These are phyloP conservation scores for Cladophialophora carrionii DNA, from an alignment of 2,329 filamentous ascomycete genomes.

Conservation along the genomic window DNA sequence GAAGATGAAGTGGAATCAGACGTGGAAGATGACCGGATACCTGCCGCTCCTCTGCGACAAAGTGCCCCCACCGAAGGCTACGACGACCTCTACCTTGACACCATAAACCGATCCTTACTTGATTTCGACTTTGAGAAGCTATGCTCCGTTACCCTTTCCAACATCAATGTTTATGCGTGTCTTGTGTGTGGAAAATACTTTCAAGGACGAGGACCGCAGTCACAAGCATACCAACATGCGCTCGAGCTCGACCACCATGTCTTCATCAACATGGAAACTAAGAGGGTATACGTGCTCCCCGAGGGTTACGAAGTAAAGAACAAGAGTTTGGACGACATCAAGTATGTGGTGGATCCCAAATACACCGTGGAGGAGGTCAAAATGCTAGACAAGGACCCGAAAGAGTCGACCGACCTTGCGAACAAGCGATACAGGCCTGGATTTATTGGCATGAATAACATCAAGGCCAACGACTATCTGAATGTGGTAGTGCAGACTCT, in stretches of 20 bases:
- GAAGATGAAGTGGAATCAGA: constrained; percentile 43
- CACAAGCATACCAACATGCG: constrained; percentile 95
- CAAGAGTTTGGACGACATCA: constrained; percentile 95
- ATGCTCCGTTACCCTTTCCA: constrained; percentile 91
- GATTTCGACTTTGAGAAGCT: constrained; percentile 99
- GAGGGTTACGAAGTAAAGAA: constrained; percentile 97
- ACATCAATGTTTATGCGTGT: constrained; percentile 98
- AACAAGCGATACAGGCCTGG: constrained; percentile 86
- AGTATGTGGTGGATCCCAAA: constrained; percentile 91
- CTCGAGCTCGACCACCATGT: constrained; percentile 95
- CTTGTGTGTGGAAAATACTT: constrained; percentile 98
- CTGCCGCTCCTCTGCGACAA: constrained; percentile 62
- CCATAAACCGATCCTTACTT: constrained; percentile 86
- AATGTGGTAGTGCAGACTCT: constrained; percentile 93
- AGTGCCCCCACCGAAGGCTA: constrained; percentile 82
- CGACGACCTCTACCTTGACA: constrained; percentile 95
- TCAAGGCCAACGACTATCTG: constrained; percentile 98
- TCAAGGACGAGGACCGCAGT: constrained; percentile 89
- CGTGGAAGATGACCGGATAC: constrained; percentile 45
- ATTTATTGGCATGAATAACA: constrained; percentile 99
- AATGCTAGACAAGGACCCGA: constrained; percentile 69
- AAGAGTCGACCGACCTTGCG: constrained; percentile 71
- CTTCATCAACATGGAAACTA: constrained; percentile 95
- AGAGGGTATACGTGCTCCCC: constrained; percentile 87
- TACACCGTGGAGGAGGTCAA: constrained; percentile 80